These are phyloP conservation scores for Solanum boliviense DNA, from an alignment of 257 asterid genomes.

Conservation along the genomic window DNA sequence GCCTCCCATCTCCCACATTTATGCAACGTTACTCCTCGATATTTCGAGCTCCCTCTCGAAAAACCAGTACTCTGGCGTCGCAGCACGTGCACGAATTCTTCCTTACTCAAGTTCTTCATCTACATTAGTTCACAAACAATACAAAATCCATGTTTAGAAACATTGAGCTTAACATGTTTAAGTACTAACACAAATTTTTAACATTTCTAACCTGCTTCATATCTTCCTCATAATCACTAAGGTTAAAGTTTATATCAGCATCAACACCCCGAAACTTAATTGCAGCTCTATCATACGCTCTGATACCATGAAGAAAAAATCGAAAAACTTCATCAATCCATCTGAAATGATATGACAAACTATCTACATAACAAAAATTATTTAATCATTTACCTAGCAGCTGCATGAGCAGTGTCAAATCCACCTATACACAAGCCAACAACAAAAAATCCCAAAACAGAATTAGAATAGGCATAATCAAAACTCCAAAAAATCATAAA, in stretches of 20 bases:
- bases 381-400: conserved; percentile 48
- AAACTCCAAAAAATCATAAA: not conserved
- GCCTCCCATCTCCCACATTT: conserved; percentile 70
- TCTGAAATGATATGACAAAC: not conserved
- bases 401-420: conserved; percentile 80
- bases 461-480: not conserved
- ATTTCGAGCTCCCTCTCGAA: conserved; percentile 49
- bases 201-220: conserved; percentile 28
- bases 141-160: not conserved
- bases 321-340: not conserved
- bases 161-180: not conserved
- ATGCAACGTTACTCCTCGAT: conserved; percentile 50
- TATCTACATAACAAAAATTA: not conserved
- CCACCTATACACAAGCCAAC: conserved; percentile 46
- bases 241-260: conserved; percentile 34
- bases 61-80: conserved; percentile 53
- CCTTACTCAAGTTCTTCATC: conserved; percentile 34
- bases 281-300: conserved; percentile 40
- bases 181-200: not conserved
- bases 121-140: not conserved
- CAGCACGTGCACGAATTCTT: conserved; percentile 40
- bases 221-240: conserved; percentile 37
- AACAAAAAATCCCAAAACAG: conserved; percentile 1
- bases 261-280: conserved; percentile 37
- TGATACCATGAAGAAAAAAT: not conserved